These are phyloP conservation scores for Vigna trinervia DNA, from an alignment of 306 rosid species.

Conservation along the genomic window DNA sequence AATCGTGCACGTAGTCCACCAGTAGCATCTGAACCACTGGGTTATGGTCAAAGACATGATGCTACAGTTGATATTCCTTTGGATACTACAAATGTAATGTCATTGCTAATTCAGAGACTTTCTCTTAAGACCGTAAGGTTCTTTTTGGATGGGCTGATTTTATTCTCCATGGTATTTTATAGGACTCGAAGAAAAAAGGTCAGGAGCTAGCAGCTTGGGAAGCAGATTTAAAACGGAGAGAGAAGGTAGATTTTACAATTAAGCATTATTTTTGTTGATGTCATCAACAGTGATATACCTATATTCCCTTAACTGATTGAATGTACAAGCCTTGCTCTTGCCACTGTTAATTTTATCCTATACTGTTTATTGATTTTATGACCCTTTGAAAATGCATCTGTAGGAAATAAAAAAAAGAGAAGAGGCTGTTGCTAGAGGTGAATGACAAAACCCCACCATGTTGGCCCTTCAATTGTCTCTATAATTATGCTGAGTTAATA, in stretches of 20 bases:
- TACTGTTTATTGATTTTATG: constrained; percentile 41
- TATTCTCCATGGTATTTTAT: constrained; percentile 42
- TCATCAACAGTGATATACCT: constrained; percentile 28
- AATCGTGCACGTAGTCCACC: constrained; percentile 77
- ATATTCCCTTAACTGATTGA: constrained; percentile 29
- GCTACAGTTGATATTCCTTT: constrained; percentile 92
- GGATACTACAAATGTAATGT: constrained; percentile 71
- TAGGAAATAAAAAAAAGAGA: constrained; percentile 93
- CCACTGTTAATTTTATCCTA: constrained; percentile 27
- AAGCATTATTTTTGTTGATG: neutral
- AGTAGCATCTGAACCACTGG: constrained; percentile 64
- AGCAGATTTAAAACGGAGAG: constrained; percentile 86
- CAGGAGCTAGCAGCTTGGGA: constrained; percentile 94
- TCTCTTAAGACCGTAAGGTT: constrained; percentile 26
- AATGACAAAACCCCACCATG: constrained; percentile 21
- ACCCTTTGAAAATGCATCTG: constrained; percentile 41
- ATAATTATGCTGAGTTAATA: constrained; percentile 30
- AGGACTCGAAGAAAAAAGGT: constrained; percentile 83
- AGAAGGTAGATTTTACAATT: constrained; percentile 61
- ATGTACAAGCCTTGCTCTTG: constrained; percentile 30
- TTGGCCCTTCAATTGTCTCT: constrained; percentile 25
- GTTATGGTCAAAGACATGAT: constrained; percentile 89
- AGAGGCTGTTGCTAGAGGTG: constrained; percentile 81
- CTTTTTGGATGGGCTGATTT: constrained; percentile 34
- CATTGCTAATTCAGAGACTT: constrained; percentile 24